phyloP scores from a whole-genome alignment of 1,284 basidiomycete genomes.

The Heterobasidion irregulare region DNA sequence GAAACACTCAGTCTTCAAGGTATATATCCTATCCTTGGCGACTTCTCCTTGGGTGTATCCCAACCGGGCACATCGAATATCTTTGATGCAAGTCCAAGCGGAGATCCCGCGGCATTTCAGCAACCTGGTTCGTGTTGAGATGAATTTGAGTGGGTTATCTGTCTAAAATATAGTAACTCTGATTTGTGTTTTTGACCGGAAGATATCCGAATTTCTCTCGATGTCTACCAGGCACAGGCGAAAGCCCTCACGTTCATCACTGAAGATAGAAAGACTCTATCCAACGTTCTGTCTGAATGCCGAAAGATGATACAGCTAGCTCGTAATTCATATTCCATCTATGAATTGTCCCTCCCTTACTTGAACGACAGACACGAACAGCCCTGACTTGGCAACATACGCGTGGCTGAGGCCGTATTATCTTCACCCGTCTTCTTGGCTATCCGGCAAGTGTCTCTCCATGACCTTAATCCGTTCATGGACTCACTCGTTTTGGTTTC shows the following conservation, averaged over 20 bases:
- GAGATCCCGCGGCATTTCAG: not conserved
- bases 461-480: not conserved
- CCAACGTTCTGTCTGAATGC: slow-evolving; percentile 36
- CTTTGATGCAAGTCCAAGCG: not conserved
- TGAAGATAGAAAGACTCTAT: slow-evolving; percentile 22
- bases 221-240: not conserved
- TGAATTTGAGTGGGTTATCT: not conserved
- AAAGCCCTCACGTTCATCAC: not conserved
- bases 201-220: not conserved
- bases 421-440: slow-evolving; percentile 15
- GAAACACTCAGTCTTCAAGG: not conserved
- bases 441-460: slow-evolving; percentile 16
- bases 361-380: not conserved
- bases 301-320: slow-evolving; percentile 36
- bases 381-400: not conserved
- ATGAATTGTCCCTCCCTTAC: not conserved
- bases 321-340: slow-evolving; percentile 17
- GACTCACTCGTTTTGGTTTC: not conserved
- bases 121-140: not conserved
- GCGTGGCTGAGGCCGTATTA: slow-evolving; percentile 32
- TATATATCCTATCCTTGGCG: not conserved
- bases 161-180: not conserved
- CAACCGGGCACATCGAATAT: not conserved
- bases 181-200: not conserved
- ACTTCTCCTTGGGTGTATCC: not conserved